Evolutionary conservation across 306 rosid genomes (phyloP).

Genomic region (Lathyrus oleraceus): DNA sequence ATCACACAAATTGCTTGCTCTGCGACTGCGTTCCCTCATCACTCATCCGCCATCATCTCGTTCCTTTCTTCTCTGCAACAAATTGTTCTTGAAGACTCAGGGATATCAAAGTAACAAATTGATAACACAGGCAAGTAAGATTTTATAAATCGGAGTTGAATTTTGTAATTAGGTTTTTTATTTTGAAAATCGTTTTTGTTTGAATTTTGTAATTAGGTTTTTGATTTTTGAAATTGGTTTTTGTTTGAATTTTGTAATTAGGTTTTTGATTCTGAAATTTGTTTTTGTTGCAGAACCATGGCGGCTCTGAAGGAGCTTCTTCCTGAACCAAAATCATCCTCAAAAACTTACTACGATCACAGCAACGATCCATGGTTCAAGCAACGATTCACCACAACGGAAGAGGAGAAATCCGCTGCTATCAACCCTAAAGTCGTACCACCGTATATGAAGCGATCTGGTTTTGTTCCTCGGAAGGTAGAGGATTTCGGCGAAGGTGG

Average conservation of each 20-base stretch:
- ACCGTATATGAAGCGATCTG: constrained; percentile 69
- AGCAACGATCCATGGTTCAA: constrained; percentile 91
- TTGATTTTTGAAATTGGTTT: neutral
- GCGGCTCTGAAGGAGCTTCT: constrained; percentile 74
- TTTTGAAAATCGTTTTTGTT: too few species aligned
- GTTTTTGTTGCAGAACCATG: constrained; percentile 40
- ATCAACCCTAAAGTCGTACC: constrained; percentile 61
- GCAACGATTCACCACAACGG: constrained; percentile 66
- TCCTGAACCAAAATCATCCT: constrained; percentile 61
- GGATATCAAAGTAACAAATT: neutral
- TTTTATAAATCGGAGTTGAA: neutral
- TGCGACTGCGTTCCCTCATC: too few species aligned
- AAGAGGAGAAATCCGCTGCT: constrained; percentile 54
- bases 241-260: neutral
- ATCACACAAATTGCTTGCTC: too few species aligned
- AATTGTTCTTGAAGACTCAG: neutral
- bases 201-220: neutral
- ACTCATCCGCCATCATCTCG: too few species aligned
- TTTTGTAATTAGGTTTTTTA: neutral
- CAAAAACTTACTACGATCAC: constrained; percentile 69
- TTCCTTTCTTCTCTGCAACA: neutral
- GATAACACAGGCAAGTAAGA: neutral
- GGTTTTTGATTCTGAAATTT: neutral
- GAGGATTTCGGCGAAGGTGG: constrained; percentile 95
- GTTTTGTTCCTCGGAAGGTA: constrained; percentile 76